Conservation (phyloP, 176 grass and related monocot species). For the Oryza australiensis region DNA sequence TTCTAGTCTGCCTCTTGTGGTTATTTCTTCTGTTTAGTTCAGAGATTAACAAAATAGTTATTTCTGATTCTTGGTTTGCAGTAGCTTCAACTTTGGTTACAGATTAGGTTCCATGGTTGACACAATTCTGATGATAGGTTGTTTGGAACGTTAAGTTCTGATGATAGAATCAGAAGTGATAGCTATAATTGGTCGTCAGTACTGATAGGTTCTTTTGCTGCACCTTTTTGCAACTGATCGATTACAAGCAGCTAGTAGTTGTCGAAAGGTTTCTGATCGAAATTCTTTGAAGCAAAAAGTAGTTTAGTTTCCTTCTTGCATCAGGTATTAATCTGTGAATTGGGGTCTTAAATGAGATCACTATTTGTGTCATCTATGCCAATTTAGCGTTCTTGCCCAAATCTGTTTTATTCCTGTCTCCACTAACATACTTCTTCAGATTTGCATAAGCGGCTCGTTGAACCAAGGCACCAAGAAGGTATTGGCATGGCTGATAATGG, state of each 20-base stretch:
- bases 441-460: slow-evolving; percentile 6
- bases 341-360: background rate
- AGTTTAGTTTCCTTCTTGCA: background rate
- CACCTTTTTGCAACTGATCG: background rate
- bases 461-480: background rate
- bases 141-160: background rate
- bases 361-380: background rate
- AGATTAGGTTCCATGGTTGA: no score
- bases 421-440: slow-evolving; percentile 18
- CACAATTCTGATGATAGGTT: background rate
- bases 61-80: no score
- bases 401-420: background rate
- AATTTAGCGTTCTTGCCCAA: no score
- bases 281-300: background rate
- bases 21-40: no score
- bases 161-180: background rate
- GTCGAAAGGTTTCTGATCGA: background rate
- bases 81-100: no score
- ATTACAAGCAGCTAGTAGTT: background rate
- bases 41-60: no score
- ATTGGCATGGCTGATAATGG: slow-evolving; percentile 26
- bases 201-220: background rate
- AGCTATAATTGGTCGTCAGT: background rate
- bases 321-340: background rate
- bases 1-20: no score